Conservation (phyloP, 345 rosid species). For the Sonneratia caseolaris region DNA sequence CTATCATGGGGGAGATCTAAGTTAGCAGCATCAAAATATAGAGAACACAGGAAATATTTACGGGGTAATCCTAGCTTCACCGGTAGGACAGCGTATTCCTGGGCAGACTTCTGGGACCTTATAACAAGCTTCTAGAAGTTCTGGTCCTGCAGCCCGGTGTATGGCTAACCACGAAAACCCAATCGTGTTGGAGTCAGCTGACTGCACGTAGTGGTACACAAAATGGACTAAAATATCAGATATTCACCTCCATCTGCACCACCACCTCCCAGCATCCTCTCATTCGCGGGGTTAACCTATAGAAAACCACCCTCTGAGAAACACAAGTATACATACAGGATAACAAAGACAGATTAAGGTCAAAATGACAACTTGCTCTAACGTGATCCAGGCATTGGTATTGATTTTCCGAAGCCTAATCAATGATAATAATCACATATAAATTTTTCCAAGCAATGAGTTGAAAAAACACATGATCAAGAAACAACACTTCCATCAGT, state of each 20-base stretch:
- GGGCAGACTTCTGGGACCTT: conserved; percentile 55
- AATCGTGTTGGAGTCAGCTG: background rate
- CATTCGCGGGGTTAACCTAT: conserved; percentile 83
- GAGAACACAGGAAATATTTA: conserved; percentile 10
- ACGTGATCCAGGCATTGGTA: background rate
- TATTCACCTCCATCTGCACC: conserved; percentile 84
- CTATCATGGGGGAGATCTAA: background rate
- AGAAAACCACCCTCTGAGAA: background rate
- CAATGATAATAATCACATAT: background rate
- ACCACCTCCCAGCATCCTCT: conserved; percentile 84
- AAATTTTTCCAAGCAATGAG: background rate
- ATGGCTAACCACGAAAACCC: conserved; percentile 31
- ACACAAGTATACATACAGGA: background rate
- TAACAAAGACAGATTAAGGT: background rate
- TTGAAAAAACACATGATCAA: background rate
- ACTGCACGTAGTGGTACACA: background rate
- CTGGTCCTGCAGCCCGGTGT: conserved; percentile 77
- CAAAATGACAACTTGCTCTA: background rate
- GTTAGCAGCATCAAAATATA: background rate
- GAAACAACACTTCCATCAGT: background rate
- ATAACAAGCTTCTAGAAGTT: conserved; percentile 55
- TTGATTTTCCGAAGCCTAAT: background rate
- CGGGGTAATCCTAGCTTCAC: conserved; percentile 89
- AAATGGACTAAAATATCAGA: background rate
- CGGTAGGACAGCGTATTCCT: conserved; percentile 67